Percentiles rank a stretch among this genome's conserved stretches.
phyloP scores from a whole-genome alignment of 441 rosid genomes.

The Erodium chrysanthum region DNA sequence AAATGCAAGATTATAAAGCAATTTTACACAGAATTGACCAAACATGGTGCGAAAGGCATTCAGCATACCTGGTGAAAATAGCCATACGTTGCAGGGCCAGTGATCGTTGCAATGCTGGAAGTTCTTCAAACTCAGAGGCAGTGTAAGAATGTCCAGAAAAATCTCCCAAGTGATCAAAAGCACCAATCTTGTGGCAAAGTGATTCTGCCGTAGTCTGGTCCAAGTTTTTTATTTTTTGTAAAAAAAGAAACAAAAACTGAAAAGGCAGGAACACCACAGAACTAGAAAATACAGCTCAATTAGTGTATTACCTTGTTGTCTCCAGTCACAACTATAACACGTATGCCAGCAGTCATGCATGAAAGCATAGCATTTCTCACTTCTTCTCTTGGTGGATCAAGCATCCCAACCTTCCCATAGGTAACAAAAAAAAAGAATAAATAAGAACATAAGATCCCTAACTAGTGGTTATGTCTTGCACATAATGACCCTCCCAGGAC shows the following conservation, averaged over 20 bases:
- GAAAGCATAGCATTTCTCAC: slow-evolving; percentile 91
- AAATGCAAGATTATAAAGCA: slow-evolving; percentile 5
- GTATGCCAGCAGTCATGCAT: slow-evolving; percentile 98
- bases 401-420: slow-evolving; percentile 84
- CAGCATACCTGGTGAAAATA: slow-evolving; percentile 68
- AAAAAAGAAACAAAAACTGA: slow-evolving; percentile 14
- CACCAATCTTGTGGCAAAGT: slow-evolving; percentile 86
- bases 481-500: not conserved
- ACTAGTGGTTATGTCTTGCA: not conserved
- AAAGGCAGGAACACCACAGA: slow-evolving; percentile 13
- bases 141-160: slow-evolving; percentile 74
- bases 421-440: slow-evolving; percentile 9
- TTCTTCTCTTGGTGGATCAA: slow-evolving; percentile 98
- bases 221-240: slow-evolving; percentile 23
- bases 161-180: slow-evolving; percentile 82
- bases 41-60: slow-evolving; percentile 10
- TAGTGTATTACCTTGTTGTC: slow-evolving; percentile 74
- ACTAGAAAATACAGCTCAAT: slow-evolving; percentile 13
- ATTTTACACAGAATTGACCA: slow-evolving; percentile 2
- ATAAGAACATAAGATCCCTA: not conserved
- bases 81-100: slow-evolving; percentile 81
- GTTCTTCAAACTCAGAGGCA: slow-evolving; percentile 91
- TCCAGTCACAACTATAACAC: slow-evolving; percentile 98
- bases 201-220: slow-evolving; percentile 94
- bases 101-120: slow-evolving; percentile 80